Evolutionary conservation across 192 early-diverging fungal species (phyloP).

Genomic region (Lunasporangiospora selenospora): DNA sequence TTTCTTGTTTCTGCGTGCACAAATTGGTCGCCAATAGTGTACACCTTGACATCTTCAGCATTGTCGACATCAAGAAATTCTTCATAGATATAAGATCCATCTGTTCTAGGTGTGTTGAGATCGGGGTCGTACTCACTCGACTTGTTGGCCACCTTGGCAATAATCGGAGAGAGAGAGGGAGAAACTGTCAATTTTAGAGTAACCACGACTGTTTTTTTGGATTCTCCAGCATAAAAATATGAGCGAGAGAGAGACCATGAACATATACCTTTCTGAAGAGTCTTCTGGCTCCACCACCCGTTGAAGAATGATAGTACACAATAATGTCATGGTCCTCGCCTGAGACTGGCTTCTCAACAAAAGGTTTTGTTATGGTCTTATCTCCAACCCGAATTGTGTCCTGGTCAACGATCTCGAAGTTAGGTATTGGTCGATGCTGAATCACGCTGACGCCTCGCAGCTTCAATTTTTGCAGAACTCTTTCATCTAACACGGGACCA

Average conservation of each 20-base stretch:
- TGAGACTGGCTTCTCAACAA: conserved; percentile 97
- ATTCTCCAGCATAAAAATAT: neutral
- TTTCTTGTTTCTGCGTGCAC: conserved; percentile 97
- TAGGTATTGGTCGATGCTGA: conserved; percentile 21
- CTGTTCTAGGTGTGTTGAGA: conserved; percentile 66
- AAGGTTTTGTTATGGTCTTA: conserved; percentile 83
- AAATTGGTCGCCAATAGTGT: conserved; percentile 90
- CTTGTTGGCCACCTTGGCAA: conserved; percentile 85
- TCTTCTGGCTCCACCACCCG: conserved; percentile 83
- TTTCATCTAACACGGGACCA: conserved; percentile 60
- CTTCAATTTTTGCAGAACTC: conserved; percentile 60
- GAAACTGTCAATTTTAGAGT: neutral
- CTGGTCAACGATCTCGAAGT: conserved; percentile 57
- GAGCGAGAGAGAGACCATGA: neutral
- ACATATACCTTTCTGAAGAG: conserved; percentile 80
- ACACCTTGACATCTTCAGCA: conserved; percentile 97
- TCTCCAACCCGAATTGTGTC: conserved; percentile 78
- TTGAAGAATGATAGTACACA: conserved; percentile 86
- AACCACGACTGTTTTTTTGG: neutral
- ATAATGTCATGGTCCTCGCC: conserved; percentile 98
- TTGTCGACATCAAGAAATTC: conserved; percentile 94
- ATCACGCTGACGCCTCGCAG: conserved; percentile 43
- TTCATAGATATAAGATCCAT: conserved; percentile 93
- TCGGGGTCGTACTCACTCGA: conserved; percentile 88
- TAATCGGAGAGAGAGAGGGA: neutral